Evolutionary conservation across 805 yeast species (phyloP).

Genomic region (Kregervanrija delftensis): DNA sequence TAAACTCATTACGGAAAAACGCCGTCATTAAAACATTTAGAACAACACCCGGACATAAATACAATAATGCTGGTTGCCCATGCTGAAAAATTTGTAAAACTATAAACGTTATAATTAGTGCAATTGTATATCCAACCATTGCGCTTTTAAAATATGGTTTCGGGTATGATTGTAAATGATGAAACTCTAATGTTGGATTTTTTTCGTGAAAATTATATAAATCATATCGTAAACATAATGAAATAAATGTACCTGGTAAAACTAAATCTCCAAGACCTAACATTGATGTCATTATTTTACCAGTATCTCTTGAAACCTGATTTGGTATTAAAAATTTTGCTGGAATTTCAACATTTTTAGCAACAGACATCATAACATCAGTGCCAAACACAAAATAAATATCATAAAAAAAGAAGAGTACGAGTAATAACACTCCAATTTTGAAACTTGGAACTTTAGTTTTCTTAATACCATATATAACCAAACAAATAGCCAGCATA

Average conservation of each 20-base stretch:
- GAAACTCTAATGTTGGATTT: conserved; percentile 30
- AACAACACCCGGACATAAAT: conserved; percentile 46
- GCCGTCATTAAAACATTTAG: conserved; percentile 31
- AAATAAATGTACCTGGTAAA: conserved; percentile 48
- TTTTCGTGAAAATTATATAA: conserved; percentile 31
- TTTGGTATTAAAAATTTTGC: conserved; percentile 41
- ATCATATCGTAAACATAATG: conserved; percentile 52
- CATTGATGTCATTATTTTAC: conserved; percentile 26
- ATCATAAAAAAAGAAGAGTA: conserved; percentile 53
- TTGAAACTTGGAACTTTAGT: conserved; percentile 37
- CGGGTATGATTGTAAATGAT: conserved; percentile 31
- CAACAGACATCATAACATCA: conserved; percentile 56
- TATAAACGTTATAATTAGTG: conserved; percentile 35
- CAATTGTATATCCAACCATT: conserved; percentile 42
- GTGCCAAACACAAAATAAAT: conserved; percentile 62
- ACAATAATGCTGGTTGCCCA: conserved; percentile 67
- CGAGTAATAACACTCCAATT: conserved; percentile 38
- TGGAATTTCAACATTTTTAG: conserved; percentile 49
- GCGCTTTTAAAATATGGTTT: conserved; percentile 42
- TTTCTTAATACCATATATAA: conserved; percentile 35
- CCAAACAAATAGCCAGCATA: conserved; percentile 34
- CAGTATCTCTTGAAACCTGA: conserved; percentile 15
- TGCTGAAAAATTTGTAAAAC: conserved; percentile 31
- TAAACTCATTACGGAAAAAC: conserved; percentile 34
- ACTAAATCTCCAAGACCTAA: conserved; percentile 65